These are phyloP conservation scores for Flaveria trinervia DNA, from an alignment of 129 eudicot species.

Conservation along the genomic window DNA sequence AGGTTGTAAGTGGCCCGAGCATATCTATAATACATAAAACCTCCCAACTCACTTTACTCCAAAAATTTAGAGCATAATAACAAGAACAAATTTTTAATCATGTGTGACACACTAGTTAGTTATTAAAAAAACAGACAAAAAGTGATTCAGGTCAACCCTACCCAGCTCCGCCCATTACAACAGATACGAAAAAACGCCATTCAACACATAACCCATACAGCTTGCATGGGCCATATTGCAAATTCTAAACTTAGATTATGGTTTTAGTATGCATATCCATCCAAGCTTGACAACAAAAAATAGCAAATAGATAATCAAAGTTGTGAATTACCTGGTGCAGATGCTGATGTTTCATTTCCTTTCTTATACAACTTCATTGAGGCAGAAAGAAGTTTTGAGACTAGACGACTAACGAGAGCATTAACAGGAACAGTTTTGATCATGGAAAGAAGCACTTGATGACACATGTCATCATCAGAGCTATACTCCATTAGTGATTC, in stretches of 20 bases:
- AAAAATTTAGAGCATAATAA: neutral
- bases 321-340: constrained; percentile 46
- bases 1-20: neutral
- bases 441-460: constrained; percentile 44
- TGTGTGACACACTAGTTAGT: neutral
- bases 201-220: neutral
- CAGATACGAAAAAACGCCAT: neutral
- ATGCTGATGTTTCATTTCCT: constrained; percentile 38
- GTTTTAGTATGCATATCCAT: neutral
- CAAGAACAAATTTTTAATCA: neutral
- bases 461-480: constrained; percentile 56
- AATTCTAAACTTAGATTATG: constrained; percentile 10
- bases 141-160: neutral
- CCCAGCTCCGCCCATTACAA: neutral
- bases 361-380: constrained; percentile 49
- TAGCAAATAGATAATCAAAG: constrained; percentile 17
- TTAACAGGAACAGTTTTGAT: constrained; percentile 58
- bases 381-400: constrained; percentile 57
- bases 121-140: neutral
- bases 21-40: neutral
- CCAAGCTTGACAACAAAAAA: constrained; percentile 7
- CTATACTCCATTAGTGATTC: constrained; percentile 73
- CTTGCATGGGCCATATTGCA: neutral
- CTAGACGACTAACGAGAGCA: constrained; percentile 42
- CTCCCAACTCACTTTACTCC: neutral